Percentiles rank a stretch among this genome's conserved stretches.
Evolutionary conservation across 768 basidiomycete genomes (phyloP).

Genomic region (Punctularia strigosozonata): DNA sequence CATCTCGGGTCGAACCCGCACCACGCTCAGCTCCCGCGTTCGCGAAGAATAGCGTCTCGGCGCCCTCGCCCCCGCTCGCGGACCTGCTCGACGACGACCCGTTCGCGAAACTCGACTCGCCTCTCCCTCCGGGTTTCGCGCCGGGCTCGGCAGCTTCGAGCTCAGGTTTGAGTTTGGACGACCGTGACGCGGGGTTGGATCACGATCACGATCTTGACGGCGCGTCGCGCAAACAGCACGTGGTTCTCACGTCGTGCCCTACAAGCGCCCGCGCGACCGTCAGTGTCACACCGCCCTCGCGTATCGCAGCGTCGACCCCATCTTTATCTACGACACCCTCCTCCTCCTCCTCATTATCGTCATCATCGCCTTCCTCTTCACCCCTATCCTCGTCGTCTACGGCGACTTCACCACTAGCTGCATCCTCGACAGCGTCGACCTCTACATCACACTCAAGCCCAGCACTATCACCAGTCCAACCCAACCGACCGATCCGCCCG

Average conservation of each 20-base stretch:
- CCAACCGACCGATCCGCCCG: conserved; percentile 1
- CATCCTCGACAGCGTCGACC: conserved; percentile 4
- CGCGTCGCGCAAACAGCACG: background rate
- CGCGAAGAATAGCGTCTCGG: no score
- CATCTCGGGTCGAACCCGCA: no score
- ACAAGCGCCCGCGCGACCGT: conserved; percentile 16
- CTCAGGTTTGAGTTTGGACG: background rate
- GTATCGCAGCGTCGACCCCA: conserved; percentile 20
- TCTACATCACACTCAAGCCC: conserved; percentile 4
- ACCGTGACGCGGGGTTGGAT: background rate
- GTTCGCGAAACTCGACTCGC: conserved; percentile 44
- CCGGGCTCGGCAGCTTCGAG: conserved; percentile 1
- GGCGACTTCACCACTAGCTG: conserved; percentile 10
- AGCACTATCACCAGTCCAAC: conserved; percentile 5
- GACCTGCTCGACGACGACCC: conserved; percentile 59
- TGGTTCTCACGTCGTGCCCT: conserved; percentile 3
- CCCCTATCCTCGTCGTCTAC: conserved; percentile 12
- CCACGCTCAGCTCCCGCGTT: no score
- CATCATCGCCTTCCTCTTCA: conserved; percentile 22
- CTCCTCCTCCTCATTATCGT: conserved; percentile 29
- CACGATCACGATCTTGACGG: background rate
- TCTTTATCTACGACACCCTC: conserved; percentile 26
- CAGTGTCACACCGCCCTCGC: conserved; percentile 21
- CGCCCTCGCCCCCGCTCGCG: conserved; percentile 20
- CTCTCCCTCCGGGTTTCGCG: conserved; percentile 3